Percentiles rank a stretch among this genome's conserved stretches.
Conservation (phyloP, 2,329 filamentous ascomycete genomes). For the Trematosphaeria pertusa region DNA sequence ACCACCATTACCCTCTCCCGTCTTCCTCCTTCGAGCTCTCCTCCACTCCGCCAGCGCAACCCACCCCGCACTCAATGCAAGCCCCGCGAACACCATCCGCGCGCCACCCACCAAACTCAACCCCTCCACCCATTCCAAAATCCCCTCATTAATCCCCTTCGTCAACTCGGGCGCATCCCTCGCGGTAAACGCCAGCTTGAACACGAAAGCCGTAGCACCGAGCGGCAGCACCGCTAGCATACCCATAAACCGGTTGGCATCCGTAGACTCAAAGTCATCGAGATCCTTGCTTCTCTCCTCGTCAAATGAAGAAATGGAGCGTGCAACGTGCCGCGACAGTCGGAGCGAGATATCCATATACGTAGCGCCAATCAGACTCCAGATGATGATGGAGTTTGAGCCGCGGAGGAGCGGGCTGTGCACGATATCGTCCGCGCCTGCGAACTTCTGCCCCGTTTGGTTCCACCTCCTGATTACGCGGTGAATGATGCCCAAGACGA, state of each 20-base stretch:
- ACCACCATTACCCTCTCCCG: constrained; percentile 33
- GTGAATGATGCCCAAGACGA: constrained; percentile 65
- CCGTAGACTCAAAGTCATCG: constrained; percentile 30
- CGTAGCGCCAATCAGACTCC: constrained; percentile 72
- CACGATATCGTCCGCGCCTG: constrained; percentile 87
- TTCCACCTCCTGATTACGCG: constrained; percentile 84
- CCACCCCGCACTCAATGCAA: constrained; percentile 39
- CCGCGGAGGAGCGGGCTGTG: constrained; percentile 62
- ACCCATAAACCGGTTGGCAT: constrained; percentile 39
- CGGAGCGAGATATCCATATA: constrained; percentile 68
- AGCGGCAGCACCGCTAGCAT: constrained; percentile 48
- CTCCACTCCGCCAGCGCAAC: constrained; percentile 38
- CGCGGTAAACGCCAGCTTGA: constrained; percentile 88
- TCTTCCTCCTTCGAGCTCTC: constrained; percentile 24
- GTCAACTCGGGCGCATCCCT: constrained; percentile 85
- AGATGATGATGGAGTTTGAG: constrained; percentile 67
- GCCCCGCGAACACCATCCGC: constrained; percentile 47
- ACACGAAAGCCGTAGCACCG: constrained; percentile 69
- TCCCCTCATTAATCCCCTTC: constrained; percentile 45
- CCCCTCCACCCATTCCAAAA: constrained; percentile 57
- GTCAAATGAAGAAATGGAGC: constrained; percentile 34
- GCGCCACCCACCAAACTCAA: constrained; percentile 37
- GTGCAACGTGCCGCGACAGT: constrained; percentile 47
- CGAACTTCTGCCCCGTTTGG: constrained; percentile 95
- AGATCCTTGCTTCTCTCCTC: constrained; percentile 14